Evolutionary conservation across 2,329 filamentous ascomycete species (phyloP).

Genomic region (Aureobasidium pullulans): DNA sequence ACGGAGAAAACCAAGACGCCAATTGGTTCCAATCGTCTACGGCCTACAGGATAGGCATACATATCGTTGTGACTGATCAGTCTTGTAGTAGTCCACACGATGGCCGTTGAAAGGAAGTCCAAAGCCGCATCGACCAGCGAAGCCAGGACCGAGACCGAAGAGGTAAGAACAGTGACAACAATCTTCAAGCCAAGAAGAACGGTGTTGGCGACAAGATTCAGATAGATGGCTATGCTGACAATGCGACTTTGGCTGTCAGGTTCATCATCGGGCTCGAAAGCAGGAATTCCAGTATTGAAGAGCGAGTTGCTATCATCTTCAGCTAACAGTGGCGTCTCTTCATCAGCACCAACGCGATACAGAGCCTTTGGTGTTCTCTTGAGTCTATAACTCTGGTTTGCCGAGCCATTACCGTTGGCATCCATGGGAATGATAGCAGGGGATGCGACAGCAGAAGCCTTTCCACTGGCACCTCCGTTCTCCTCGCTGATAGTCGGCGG

Average conservation of each 20-base stretch:
- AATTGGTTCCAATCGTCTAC: slow-evolving; percentile 68
- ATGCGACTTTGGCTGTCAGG: slow-evolving; percentile 67
- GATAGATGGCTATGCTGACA: slow-evolving; percentile 79
- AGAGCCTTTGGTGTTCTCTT: slow-evolving; percentile 80
- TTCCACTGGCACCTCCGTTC: slow-evolving; percentile 21
- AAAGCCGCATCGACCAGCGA: slow-evolving; percentile 72
- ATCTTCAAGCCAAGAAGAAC: slow-evolving; percentile 70
- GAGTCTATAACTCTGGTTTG: slow-evolving; percentile 39
- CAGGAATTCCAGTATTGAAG: slow-evolving; percentile 46
- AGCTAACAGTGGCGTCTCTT: slow-evolving; percentile 58
- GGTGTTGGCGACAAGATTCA: slow-evolving; percentile 74
- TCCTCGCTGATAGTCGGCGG: slow-evolving; percentile 74
- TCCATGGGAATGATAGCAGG: slow-evolving; percentile 8
- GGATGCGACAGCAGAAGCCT: slow-evolving; percentile 43
- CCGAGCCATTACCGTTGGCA: slow-evolving; percentile 15
- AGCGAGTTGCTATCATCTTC: slow-evolving; percentile 38
- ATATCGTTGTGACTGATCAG: slow-evolving; percentile 67
- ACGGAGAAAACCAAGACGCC: slow-evolving; percentile 76
- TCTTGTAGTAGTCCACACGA: slow-evolving; percentile 70
- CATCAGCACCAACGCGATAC: slow-evolving; percentile 62
- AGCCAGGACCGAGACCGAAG: slow-evolving; percentile 73
- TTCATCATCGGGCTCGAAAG: slow-evolving; percentile 60
- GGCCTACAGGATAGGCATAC: slow-evolving; percentile 70
- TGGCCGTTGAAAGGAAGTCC: slow-evolving; percentile 73
- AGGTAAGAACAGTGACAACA: slow-evolving; percentile 67